Conservation (phyloP, 2,329 filamentous ascomycete species). For the Phialophora expanda region DNA sequence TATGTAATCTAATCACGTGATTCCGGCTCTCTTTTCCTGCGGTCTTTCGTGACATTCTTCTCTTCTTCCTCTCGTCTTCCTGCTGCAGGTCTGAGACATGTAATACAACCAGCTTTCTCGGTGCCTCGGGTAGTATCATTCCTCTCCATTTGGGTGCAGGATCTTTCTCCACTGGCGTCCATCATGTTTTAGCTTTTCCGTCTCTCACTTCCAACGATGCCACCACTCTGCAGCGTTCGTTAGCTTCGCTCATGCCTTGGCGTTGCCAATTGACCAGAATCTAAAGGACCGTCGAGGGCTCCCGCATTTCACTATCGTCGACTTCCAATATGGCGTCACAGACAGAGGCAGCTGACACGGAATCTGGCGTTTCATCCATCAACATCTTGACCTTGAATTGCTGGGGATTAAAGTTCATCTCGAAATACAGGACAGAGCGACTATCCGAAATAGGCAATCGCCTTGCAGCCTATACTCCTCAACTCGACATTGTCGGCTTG, state of each 20-base stretch:
- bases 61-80: background rate
- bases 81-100: background rate
- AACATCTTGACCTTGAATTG: constrained; percentile 90
- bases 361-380: constrained; percentile 47
- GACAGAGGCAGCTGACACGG: background rate
- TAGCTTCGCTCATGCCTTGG: constrained; percentile 15
- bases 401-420: constrained; percentile 92
- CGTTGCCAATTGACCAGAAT: constrained; percentile 1
- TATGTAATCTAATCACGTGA: constrained; percentile 9
- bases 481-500: constrained; percentile 85
- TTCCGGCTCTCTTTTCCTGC: background rate
- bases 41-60: background rate
- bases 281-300: background rate
- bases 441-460: constrained; percentile 82
- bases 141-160: background rate
- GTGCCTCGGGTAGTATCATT: background rate
- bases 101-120: background rate
- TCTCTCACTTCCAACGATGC: constrained; percentile 1
- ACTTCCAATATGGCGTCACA: constrained; percentile 1
- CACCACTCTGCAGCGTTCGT: constrained; percentile 3
- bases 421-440: constrained; percentile 76
- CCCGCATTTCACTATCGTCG: background rate
- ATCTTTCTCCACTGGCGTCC: background rate
- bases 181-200: constrained; percentile 5
- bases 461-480: constrained; percentile 69